These are phyloP conservation scores for Fistulinella cinereoalba DNA, from an alignment of 1,284 basidiomycete genomes.

Conservation along the genomic window DNA sequence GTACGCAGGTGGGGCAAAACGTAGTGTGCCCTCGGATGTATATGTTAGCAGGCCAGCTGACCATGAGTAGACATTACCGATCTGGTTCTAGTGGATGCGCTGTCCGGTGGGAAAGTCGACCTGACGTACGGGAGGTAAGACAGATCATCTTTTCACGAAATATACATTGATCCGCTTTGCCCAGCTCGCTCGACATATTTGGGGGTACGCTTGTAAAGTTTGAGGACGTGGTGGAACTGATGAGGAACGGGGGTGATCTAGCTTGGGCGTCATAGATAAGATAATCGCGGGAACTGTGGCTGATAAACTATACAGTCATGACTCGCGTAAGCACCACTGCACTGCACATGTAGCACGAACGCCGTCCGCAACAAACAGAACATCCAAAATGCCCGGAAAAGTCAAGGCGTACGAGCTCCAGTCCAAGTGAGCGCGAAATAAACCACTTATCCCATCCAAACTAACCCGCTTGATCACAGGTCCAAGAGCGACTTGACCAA, in stretches of 20 bases:
- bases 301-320: constrained; percentile 37
- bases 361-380: constrained; percentile 19
- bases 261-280: too few species aligned
- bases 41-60: neutral
- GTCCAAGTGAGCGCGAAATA: constrained; percentile 75
- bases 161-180: neutral
- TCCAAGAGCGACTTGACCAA: constrained; percentile 97
- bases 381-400: constrained; percentile 73
- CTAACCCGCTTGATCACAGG: constrained; percentile 54
- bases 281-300: constrained; percentile 35
- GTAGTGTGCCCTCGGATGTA: constrained; percentile 45
- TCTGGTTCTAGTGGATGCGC: constrained; percentile 75
- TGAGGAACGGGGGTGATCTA: too few species aligned
- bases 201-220: constrained; percentile 74
- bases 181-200: constrained; percentile 80
- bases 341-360: constrained; percentile 4
- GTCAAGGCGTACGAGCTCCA: constrained; percentile 99
- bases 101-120: constrained; percentile 88
- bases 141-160: neutral
- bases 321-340: constrained; percentile 26
- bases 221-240: constrained; percentile 54
- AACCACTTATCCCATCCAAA: neutral
- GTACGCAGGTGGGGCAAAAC: constrained; percentile 95
- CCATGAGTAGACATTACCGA: constrained; percentile 70
- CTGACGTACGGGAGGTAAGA: constrained; percentile 91